Evolutionary conservation across 805 yeast genomes (phyloP), one percentile per base, ranked within the genome.

Genomic region (Starmerella davenportii): DNA sequence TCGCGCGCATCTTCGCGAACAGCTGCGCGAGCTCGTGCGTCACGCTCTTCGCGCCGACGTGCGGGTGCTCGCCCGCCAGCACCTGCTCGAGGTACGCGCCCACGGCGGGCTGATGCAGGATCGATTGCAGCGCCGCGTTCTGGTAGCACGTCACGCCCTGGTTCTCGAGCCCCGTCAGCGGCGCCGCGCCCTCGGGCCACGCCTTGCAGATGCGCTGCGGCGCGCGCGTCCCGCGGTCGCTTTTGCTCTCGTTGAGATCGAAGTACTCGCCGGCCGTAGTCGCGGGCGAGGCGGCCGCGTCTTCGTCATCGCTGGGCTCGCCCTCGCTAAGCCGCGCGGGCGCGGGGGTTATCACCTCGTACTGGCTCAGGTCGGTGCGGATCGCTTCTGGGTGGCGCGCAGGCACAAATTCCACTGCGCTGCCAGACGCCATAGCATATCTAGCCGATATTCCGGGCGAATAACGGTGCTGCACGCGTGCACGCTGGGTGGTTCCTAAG

Each of bases 131-230:
- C 1, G 95, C 95, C 5, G 94, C 77, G 57, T 90, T 87, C 70
- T 87, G 85, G 60, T 87, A 87, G 57, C 98, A 87, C 3, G 96
- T 87, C 34, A 90, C 96, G 30, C 95, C 95, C 48, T 78, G 85
- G 57, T 87, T 87, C 36, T 79, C 58, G 36, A 87, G 62, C 0
- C 98, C 98, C 21, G 59, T 48, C n/a, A 76, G 76, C 27, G 67
- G 66, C 30, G 59, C 52, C 3, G 57, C 56, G 13, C 61, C 19
- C 9, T 47, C 55, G 38, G 38, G 65, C 68, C 94, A 84, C 41
- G 73, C 74, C 55, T 82, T 84, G 41, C 61, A 53, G 23, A 82
- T 75, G 39, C 80, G 64, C 1, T 53, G 58, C 7, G 77, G 68
- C 1, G 59, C 58, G 45, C 73, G 70, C 1, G 81, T 66, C 2